A percentile compares a stretch with the other conserved stretches of the same genome.
Conservation (phyloP, 331 rosid species). For the Saraca asoca region DNA sequence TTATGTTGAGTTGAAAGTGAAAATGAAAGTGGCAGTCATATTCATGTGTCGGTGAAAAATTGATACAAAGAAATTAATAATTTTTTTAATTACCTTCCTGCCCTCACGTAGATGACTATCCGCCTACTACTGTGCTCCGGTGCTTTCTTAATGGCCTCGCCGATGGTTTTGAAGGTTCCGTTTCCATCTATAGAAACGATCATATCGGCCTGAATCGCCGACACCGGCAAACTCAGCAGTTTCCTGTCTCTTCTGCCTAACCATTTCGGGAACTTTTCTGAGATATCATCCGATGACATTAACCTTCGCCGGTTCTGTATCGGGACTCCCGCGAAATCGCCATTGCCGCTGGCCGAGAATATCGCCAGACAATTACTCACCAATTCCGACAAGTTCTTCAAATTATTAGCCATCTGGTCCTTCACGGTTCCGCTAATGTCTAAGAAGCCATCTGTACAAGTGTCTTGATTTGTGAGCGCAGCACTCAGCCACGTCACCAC, state of each 20-base stretch:
- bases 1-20: constrained; percentile 24
- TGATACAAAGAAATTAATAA: too few species aligned
- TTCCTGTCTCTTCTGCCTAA: constrained; percentile 56
- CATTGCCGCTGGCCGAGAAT: constrained; percentile 42
- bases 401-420: constrained; percentile 42
- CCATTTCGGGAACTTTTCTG: constrained; percentile 71
- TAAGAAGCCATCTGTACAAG: constrained; percentile 69
- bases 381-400: constrained; percentile 65
- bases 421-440: constrained; percentile 58
- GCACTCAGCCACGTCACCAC: constrained; percentile 92
- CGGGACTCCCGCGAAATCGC: constrained; percentile 78
- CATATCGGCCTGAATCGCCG: constrained; percentile 66
- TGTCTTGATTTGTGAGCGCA: constrained; percentile 85
- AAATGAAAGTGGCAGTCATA: background rate
- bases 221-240: constrained; percentile 52
- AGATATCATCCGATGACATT: constrained; percentile 43
- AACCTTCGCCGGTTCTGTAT: constrained; percentile 62
- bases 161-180: constrained; percentile 62
- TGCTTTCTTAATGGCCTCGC: constrained; percentile 76
- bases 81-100: constrained; percentile 75
- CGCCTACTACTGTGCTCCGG: constrained; percentile 61
- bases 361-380: constrained; percentile 83
- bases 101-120: constrained; percentile 65
- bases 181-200: constrained; percentile 67
- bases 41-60: too few species aligned